Base-by-base conservation (phyloP, 2,329 filamentous ascomycete genomes). In the Microdochium bolleyi region DNA sequence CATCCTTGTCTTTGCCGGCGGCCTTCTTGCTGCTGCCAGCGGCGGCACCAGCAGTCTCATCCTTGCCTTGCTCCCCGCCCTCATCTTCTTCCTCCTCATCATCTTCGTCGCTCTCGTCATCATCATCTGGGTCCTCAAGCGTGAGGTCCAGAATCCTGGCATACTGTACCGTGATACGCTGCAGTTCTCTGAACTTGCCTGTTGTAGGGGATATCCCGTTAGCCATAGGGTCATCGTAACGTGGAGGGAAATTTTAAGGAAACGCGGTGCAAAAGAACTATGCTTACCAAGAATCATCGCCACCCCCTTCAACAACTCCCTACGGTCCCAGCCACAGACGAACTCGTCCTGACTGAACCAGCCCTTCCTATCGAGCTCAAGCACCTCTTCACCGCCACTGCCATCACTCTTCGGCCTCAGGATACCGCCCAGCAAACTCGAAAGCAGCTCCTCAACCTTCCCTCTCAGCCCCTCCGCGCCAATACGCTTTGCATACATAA, bases 401-500 rank as follows among this genome's bases (percentile, higher is more conserved):
- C 69, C 67, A 7, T 7, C n/a, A 0, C 68, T 71, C 24, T 80
- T 80, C 2, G 88, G 84, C 55, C 78, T 78, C 64, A 78, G 77
- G 60, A 78, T 81, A 50, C 88, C 87, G 8, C 92, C 91, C 49
- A 95, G 76, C 44, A 99, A 74, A 48, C 83, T 87, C 60, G 89
- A 87, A 25, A 97, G 74, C 10, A 99, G 75, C 72, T 99, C 95
- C 66, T 97, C 92, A 2, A 96, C 91, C 72, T 99, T 99, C 53
- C 83, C 79, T 60, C 87, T 84, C 51, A 92, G 74, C 0, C 91
- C 91, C 68, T 99, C 95, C 0, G 91, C 90, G 1, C 94, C 94
- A 5, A 99, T 81, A 0, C 94, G 85, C 73, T 96, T 97, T 3
- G 92, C 92, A 64, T 99, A 99, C 91, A 97, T 97, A 63, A 91